phyloP scores from a whole-genome alignment of 768 basidiomycete genomes.

The Tricholoma matsutake region DNA sequence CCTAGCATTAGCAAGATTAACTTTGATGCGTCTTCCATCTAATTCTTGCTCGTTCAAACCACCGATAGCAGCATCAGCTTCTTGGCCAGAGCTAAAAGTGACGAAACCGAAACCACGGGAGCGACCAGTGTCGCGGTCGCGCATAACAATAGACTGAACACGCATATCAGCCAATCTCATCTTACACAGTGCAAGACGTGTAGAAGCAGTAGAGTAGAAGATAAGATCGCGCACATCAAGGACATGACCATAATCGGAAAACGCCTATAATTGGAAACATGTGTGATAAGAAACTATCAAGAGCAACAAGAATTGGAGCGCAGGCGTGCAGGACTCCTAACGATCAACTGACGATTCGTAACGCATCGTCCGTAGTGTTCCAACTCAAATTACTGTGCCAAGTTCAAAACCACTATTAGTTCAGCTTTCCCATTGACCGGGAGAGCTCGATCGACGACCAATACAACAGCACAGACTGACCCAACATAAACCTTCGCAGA shows the following conservation, averaged over 20 bases:
- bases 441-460: constrained; percentile 45
- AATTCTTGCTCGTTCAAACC: constrained; percentile 87
- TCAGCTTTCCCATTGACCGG: constrained; percentile 43
- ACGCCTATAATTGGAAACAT: constrained; percentile 67
- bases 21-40: constrained; percentile 89
- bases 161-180: constrained; percentile 37
- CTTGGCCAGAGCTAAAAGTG: constrained; percentile 56
- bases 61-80: constrained; percentile 77
- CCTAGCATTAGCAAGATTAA: constrained; percentile 79
- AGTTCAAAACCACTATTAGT: constrained; percentile 57
- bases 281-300: constrained; percentile 48
- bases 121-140: constrained; percentile 96
- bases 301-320: constrained; percentile 28
- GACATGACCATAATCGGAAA: constrained; percentile 77
- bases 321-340: constrained; percentile 28
- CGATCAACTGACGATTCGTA: constrained; percentile 79
- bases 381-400: constrained; percentile 88
- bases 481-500: constrained; percentile 90
- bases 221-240: constrained; percentile 81
- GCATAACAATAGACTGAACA: constrained; percentile 91
- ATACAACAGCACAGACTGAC: constrained; percentile 73
- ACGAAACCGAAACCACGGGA: constrained; percentile 98
- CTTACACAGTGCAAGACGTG: constrained; percentile 24
- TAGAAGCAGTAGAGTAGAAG: constrained; percentile 24
- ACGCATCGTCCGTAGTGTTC: constrained; percentile 92